Evolutionary conservation across 345 rosid genomes (phyloP).

Genomic region (Populus tremula): DNA sequence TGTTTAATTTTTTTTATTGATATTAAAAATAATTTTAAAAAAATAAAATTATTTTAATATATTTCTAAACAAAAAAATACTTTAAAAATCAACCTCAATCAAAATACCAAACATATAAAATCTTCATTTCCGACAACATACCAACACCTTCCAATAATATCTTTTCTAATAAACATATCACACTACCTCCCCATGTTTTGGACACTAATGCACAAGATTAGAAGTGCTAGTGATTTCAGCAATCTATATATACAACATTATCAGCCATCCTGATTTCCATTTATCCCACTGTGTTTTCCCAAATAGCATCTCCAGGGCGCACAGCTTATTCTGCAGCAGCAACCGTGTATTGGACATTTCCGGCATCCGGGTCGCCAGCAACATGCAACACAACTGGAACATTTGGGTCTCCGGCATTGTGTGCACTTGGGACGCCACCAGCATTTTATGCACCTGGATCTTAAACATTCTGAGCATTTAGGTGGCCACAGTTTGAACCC

Average conservation of each 20-base stretch:
- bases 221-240: conserved; percentile 31
- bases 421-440: conserved; percentile 36
- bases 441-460: conserved; percentile 30
- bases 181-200: conserved; percentile 26
- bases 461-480: conserved; percentile 39
- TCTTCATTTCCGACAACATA: conserved; percentile 15
- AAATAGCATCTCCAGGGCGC: conserved; percentile 43
- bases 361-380: conserved; percentile 3
- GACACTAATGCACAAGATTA: conserved; percentile 27
- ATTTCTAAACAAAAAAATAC: no score
- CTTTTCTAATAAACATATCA: conserved; percentile 9
- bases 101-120: no score
- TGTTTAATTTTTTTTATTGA: no score
- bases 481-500: conserved; percentile 42
- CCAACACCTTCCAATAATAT: conserved; percentile 13
- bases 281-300: conserved; percentile 18
- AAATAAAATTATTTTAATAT: no score
- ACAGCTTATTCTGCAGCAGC: conserved; percentile 24
- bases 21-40: no score
- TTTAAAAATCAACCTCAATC: no score
- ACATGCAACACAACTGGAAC: conserved; percentile 33
- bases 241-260: conserved; percentile 44
- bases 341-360: conserved; percentile 16
- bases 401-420: conserved; percentile 44
- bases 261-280: conserved; percentile 35